Evolutionary conservation across 2,329 filamentous ascomycete genomes (phyloP), one percentile per base, ranked within the genome.

Genomic region (Penicillium expansum): DNA sequence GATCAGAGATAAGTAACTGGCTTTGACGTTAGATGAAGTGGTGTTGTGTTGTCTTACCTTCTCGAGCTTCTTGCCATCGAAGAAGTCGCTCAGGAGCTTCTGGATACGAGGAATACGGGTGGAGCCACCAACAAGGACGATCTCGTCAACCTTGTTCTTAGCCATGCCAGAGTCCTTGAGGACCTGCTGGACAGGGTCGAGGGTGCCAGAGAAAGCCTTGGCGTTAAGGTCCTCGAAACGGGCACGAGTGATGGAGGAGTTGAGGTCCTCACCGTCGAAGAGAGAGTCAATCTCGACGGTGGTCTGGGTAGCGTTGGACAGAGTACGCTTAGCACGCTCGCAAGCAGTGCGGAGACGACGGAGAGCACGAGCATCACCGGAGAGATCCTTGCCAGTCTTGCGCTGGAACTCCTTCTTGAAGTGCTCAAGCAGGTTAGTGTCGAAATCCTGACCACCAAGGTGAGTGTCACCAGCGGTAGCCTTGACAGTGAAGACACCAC

Each of bases 1-100:
- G 5, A n/a, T n/a, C n/a, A n/a, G 9, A 42, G 41, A 42, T 24
- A 27, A 37, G 52, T 65, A 58, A 65, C 42, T 38, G 18, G 7
- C 1, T 30, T 24, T 13, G 27, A 20, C 11, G 10, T 32, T 29
- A 11, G 14, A 27, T 27, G 5, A 41, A 16, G 4, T 18, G 30
- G 30, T 18, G 22, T 9, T 24, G 2, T 47, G 7, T 37, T 56
- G 5, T 43, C 64, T 66, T 58, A 77, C 75, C 86, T 97, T 97
- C 87, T 97, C 93, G 68, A 97, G 91, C 89, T 99, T 97, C 91
- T 99, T 99, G 81, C 92, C 92, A 77, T 95, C 90, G 83, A 99
- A 99, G 86, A 92, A 97, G 81, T 99, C 94, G 82, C 88, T 92
- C 68, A 99, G 88, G 67, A 99, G 89, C 87, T 97, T 97, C 88